Conservation (phyloP, 768 basidiomycete genomes). For the Lentinula boryana region DNA sequence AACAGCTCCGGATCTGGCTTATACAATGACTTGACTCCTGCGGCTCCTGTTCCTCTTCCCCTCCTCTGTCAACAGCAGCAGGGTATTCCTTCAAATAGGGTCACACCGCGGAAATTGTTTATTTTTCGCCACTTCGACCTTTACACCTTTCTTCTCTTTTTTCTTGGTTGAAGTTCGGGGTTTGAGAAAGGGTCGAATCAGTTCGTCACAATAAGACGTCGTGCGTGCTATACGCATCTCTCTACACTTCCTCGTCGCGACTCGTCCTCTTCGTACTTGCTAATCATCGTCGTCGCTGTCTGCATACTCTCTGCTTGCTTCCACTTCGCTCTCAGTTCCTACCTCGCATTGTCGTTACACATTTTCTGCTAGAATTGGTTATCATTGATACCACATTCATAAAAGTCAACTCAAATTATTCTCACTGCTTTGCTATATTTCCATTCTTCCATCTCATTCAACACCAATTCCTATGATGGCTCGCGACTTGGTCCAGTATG, state of each 20-base stretch:
- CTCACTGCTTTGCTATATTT: not conserved
- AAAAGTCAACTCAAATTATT: not conserved
- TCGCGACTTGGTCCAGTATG: not conserved
- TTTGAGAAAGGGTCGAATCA: not conserved
- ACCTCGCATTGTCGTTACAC: conserved; percentile 1
- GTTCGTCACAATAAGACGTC: not conserved
- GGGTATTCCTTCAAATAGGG: not conserved
- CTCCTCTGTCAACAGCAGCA: not conserved
- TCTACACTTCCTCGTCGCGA: not conserved
- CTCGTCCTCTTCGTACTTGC: not conserved
- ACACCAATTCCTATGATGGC: not conserved
- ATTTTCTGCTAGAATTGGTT: not conserved
- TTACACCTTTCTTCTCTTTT: not conserved
- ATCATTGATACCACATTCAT: not conserved
- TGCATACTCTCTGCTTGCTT: not conserved
- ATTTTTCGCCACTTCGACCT: not conserved
- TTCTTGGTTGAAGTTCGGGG: not conserved
- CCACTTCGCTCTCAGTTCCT: not conserved
- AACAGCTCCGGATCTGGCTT: not conserved
- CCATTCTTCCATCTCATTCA: not conserved
- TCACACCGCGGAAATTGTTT: not conserved
- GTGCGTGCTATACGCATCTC: not conserved
- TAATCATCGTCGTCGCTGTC: conserved; percentile 4
- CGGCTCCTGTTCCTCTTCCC: not conserved
- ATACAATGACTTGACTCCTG: not conserved